Percentiles rank a stretch among this genome's conserved stretches.
These are phyloP conservation scores for Vanrija sp. DNA, from an alignment of 1,284 basidiomycete species.

Conservation along the genomic window DNA sequence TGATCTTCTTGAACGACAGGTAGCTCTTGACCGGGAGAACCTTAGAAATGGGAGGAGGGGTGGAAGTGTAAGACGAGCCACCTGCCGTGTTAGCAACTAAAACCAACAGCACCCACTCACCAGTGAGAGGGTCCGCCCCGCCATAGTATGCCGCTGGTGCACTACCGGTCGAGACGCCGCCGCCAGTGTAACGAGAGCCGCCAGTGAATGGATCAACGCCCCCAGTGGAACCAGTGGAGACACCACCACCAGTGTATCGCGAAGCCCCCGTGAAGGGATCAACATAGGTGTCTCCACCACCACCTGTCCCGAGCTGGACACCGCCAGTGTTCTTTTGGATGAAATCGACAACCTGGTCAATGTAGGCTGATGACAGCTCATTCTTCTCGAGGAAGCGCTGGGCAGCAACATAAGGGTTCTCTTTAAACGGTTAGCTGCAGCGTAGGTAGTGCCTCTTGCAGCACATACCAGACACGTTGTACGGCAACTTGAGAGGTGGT, in stretches of 20 bases:
- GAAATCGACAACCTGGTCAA: conserved; percentile 88
- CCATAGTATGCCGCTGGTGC: neutral
- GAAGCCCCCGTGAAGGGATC: conserved; percentile 83
- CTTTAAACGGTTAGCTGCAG: conserved; percentile 50
- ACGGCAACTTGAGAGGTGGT: conserved; percentile 90
- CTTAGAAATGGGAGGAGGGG: conserved; percentile 49
- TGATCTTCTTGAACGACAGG: conserved; percentile 79
- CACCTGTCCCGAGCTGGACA: conserved; percentile 59
- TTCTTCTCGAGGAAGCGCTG: conserved; percentile 82
- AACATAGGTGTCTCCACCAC: conserved; percentile 57
- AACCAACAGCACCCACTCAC: neutral
- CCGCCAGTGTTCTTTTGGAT: conserved; percentile 87
- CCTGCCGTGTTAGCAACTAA: conserved; percentile 16
- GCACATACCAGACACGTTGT: conserved; percentile 72
- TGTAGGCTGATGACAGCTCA: conserved; percentile 74
- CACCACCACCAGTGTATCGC: conserved; percentile 53
- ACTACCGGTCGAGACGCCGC: conserved; percentile 4
- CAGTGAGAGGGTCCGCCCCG: conserved; percentile 13
- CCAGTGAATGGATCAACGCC: conserved; percentile 39
- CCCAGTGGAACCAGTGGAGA: conserved; percentile 11
- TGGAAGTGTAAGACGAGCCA: conserved; percentile 30
- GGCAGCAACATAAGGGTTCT: conserved; percentile 88
- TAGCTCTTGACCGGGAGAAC: conserved; percentile 51
- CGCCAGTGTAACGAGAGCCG: conserved; percentile 20
- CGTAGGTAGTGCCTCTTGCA: too few species aligned